Conservation (phyloP, 2,329 filamentous ascomycete genomes). For the Proliferodiscus dingleyae region DNA sequence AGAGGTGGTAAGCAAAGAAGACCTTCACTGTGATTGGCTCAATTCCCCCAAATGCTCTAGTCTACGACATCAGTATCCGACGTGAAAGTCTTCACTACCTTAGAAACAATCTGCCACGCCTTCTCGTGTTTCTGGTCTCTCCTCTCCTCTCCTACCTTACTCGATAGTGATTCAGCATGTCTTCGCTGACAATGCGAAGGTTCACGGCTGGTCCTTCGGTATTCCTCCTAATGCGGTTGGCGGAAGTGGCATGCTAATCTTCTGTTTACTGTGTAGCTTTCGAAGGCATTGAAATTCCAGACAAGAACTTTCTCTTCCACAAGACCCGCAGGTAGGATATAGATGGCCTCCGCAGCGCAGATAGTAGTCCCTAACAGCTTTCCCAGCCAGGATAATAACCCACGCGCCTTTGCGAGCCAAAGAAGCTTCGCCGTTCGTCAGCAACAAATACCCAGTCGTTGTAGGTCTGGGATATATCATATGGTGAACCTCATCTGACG, state of each 20-base stretch:
- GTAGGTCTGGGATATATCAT: conserved; percentile 39
- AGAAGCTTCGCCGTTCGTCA: conserved; percentile 83
- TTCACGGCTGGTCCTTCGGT: conserved; percentile 53
- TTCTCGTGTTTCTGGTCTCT: conserved; percentile 1
- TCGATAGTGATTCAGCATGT: conserved; percentile 43
- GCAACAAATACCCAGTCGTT: conserved; percentile 90
- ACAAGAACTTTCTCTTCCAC: conserved; percentile 83
- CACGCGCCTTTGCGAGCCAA: conserved; percentile 85
- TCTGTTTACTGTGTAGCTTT: conserved; percentile 26
- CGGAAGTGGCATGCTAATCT: conserved; percentile 15
- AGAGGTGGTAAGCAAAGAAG: conserved; percentile 13
- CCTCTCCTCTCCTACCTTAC: conserved; percentile 15
- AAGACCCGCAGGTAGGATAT: conserved; percentile 61
- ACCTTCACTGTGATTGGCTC: conserved; percentile 13
- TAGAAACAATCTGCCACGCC: conserved; percentile 2
- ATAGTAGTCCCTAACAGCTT: conserved; percentile 15
- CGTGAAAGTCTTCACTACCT: conserved; percentile 13
- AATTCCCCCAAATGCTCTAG: conserved; percentile 14
- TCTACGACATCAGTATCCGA: conserved; percentile 13
- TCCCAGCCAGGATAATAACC: conserved; percentile 78
- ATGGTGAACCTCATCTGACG: conserved; percentile 16
- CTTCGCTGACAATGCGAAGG: conserved; percentile 61
- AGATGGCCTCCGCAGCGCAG: conserved; percentile 27
- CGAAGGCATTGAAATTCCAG: conserved; percentile 48
- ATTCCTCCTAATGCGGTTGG: conserved; percentile 33